Evolutionary conservation across 768 basidiomycete genomes (phyloP), one percentile per base, ranked within the genome.

Genomic region (Macrolepiota dolichaula): DNA sequence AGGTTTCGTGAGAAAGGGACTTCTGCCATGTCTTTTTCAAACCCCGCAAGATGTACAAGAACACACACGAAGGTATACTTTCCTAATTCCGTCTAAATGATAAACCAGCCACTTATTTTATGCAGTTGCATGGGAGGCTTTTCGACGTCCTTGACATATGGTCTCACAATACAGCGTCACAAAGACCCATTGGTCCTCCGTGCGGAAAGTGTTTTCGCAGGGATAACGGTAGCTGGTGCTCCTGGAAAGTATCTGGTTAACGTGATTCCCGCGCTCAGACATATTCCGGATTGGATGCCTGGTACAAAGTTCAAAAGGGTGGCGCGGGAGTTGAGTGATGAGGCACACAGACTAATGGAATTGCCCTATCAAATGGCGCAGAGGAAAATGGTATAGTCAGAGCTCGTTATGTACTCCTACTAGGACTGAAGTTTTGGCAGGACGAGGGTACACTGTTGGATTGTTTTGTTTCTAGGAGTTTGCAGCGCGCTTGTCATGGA

Each of bases 251-350:
- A 62, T 35, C 38, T 62, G 1, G 64, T 65, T n/a, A 51, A 58
- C n/a, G 9, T 51, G 10, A 55, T 65, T 6, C 61, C 52, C 1
- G 13, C 19, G 9, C 38, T 65, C 5, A 37, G 38, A 19, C 50
- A 56, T 52, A 25, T 65, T 15, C 64, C 64, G 11, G 40, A 46
- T 15, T 65, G 64, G 64, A 22, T 62, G 6, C 64, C 64, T 1
- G 64, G 64, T 4, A 54, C 61, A 9, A 55, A 50, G 4, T 63
- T 59, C 38, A 60, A 61, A 40, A 49, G 37, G 51, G 25, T 11
- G 0, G 51, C 61, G 2, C 51, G 42, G 0, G 25, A 52, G 11
- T 17, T 59, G 38, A 2, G 15, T 17, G 25, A 35, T 19, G 25
- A 44, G 25, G 1, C 35, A 22, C 17, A 50, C 19, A 47, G 12